These are phyloP conservation scores for Huiozyma sinensis DNA, from an alignment of 805 yeast genomes.

Conservation along the genomic window DNA sequence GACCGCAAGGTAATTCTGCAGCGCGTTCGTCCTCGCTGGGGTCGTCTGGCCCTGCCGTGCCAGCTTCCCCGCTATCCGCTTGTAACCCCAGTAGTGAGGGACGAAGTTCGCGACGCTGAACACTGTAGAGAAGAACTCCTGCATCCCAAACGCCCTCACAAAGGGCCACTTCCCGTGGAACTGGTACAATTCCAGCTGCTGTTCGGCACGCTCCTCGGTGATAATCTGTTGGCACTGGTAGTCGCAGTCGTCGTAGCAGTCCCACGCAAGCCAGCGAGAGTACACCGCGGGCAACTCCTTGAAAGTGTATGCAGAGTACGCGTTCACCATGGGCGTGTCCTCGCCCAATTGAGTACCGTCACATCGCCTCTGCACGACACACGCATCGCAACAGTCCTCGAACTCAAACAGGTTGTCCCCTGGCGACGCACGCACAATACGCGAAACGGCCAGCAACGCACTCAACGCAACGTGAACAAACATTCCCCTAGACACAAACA, in stretches of 20 bases:
- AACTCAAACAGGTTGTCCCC: conserved; percentile 55
- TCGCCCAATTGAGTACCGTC: conserved; percentile 10
- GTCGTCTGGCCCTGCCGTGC: conserved; percentile 1
- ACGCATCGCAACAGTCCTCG: conserved; percentile 42
- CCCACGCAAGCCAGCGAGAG: conserved; percentile 51
- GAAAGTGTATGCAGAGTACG: conserved; percentile 14
- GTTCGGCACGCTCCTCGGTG: conserved; percentile 41
- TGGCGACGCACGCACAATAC: conserved; percentile 33
- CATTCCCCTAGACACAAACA: no score
- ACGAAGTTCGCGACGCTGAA: conserved; percentile 65
- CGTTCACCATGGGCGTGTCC: conserved; percentile 19
- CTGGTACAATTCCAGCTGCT: conserved; percentile 54
- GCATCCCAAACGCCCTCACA: conserved; percentile 61
- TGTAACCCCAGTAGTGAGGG: conserved; percentile 48
- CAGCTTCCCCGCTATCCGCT: conserved; percentile 22
- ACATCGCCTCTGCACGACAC: conserved; percentile 28
- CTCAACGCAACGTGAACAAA: no score
- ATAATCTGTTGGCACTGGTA: conserved; percentile 80
- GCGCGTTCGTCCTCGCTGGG: background rate
- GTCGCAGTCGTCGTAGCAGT: conserved; percentile 74
- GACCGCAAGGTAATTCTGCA: conserved; percentile 27
- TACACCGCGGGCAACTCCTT: conserved; percentile 26
- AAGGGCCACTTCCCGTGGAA: conserved; percentile 99
- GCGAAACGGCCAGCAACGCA: background rate
- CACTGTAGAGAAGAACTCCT: conserved; percentile 70